Evolutionary conservation across 176 grass and related monocot genomes (phyloP), one percentile per base, ranked within the genome.

Genomic region (Raddia guianensis): DNA sequence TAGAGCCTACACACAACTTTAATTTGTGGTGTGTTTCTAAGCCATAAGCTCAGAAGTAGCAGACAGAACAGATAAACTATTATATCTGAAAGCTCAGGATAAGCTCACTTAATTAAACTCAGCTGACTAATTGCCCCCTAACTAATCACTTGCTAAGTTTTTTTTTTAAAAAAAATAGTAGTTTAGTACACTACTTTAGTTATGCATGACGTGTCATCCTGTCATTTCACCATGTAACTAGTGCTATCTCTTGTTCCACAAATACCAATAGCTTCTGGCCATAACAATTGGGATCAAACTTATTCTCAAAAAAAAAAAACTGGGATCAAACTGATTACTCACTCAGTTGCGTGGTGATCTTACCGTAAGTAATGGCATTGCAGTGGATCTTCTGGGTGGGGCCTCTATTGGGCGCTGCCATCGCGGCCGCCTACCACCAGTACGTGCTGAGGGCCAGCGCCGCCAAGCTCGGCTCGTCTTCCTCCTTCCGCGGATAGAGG

Each of bases 321-420:
- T 18, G 35, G 34, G 9, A 40, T 76, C 44, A 69, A 50, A n/a
- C 13, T 52, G 2, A 6, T 68, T 33, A 14, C 40, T 60, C 40
- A 13, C 51, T 35, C 33, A 27, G 27, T 27, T 27, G 0, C 9
- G 63, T 37, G 27, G 9, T 19, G 10, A 40, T 40, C 37, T 3
- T 40, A 40, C 37, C 4, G 37, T 40, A 32, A 73, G 43, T 66
- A 12, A 37, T 74, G 85, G 80, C 83, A 96, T 74, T 87, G 80
- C 83, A 96, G 90, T 96, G 93, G 93, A 96, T 96, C 69, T 96
- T 96, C 88, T 96, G 93, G 90, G 93, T 93, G 75, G 90, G 93
- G 2, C 93, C 90, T 2, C 74, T 96, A 70, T 81, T 90, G 53
- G 93, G 93, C 1, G 90, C 93, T 6, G 90, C 88, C 48, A 87